phyloP scores from a whole-genome alignment of 2,329 filamentous ascomycete species.

The Alternaria consortialis region DNA sequence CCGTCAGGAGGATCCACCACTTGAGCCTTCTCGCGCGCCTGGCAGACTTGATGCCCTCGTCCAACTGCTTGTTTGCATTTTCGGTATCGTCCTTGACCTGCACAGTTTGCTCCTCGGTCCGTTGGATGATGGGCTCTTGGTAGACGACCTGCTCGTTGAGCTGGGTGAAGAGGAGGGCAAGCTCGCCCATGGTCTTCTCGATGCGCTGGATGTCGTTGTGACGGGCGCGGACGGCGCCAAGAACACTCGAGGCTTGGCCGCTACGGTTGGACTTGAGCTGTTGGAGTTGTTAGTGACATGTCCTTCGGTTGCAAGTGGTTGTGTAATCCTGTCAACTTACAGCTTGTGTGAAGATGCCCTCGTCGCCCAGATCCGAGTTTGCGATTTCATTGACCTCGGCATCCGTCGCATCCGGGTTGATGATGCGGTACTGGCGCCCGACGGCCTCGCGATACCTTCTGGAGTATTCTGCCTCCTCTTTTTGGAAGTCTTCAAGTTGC shows the following conservation, averaged over 20 bases:
- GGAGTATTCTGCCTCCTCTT: slow-evolving; percentile 75
- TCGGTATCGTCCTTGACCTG: slow-evolving; percentile 73
- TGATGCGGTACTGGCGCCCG: slow-evolving; percentile 80
- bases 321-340: slow-evolving; percentile 61
- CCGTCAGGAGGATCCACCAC: slow-evolving; percentile 77
- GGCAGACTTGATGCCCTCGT: slow-evolving; percentile 72
- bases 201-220: slow-evolving; percentile 86
- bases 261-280: slow-evolving; percentile 79
- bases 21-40: slow-evolving; percentile 76
- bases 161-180: slow-evolving; percentile 75
- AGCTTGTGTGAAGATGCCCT: slow-evolving; percentile 83
- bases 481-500: slow-evolving; percentile 74
- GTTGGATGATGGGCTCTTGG: slow-evolving; percentile 71
- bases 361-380: slow-evolving; percentile 76
- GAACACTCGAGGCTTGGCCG: slow-evolving; percentile 75
- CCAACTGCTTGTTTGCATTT: slow-evolving; percentile 74
- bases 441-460: slow-evolving; percentile 80
- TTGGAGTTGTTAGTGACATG: slow-evolving; percentile 9
- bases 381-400: slow-evolving; percentile 74
- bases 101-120: slow-evolving; percentile 71
- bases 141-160: slow-evolving; percentile 77
- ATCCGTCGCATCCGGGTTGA: slow-evolving; percentile 81
- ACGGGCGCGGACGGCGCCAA: slow-evolving; percentile 80
- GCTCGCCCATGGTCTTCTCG: slow-evolving; percentile 76
- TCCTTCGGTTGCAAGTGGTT: neutral